Evolutionary conservation across 371 early-diverging fungal genomes (phyloP).

Genomic region (Rhizomucor miehei): DNA sequence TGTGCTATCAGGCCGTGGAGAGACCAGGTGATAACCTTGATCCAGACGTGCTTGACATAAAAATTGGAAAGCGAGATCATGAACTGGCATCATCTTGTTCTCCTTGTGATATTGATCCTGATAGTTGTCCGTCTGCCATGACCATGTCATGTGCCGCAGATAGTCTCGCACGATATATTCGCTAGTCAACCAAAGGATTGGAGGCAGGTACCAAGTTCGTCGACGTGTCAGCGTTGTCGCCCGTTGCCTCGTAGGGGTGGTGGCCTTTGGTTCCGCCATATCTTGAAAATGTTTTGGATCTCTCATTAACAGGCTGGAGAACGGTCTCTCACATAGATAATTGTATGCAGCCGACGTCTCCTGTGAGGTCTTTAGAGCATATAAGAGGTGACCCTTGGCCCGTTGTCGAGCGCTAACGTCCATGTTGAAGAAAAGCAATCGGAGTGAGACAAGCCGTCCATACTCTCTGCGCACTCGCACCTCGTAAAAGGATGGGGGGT

Average conservation of each 20-base stretch:
- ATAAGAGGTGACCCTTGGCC: conserved; percentile 15
- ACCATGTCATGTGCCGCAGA: conserved; percentile 62
- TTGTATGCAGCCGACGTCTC: conserved; percentile 20
- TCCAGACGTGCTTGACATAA: conserved; percentile 68
- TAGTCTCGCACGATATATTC: conserved; percentile 60
- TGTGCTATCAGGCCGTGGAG: conserved; percentile 54
- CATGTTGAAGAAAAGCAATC: conserved; percentile 55
- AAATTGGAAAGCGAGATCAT: conserved; percentile 71
- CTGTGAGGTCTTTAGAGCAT: conserved; percentile 13
- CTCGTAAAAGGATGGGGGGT: conserved; percentile 42
- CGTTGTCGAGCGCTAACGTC: conserved; percentile 29
- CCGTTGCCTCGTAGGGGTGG: neutral
- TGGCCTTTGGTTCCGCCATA: neutral
- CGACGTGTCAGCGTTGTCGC: conserved; percentile 4
- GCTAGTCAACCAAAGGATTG: conserved; percentile 36
- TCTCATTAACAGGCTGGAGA: conserved; percentile 49
- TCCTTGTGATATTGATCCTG: conserved; percentile 53
- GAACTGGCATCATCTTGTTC: conserved; percentile 57
- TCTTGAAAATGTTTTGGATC: conserved; percentile 41
- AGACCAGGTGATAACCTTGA: conserved; percentile 57
- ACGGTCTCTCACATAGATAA: conserved; percentile 47
- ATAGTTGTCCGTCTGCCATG: conserved; percentile 59
- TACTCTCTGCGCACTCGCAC: conserved; percentile 41
- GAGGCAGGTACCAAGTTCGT: conserved; percentile 42
- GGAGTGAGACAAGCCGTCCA: conserved; percentile 32